Conservation (phyloP, 2,329 filamentous ascomycete genomes). For the Rutstroemia sp. region DNA sequence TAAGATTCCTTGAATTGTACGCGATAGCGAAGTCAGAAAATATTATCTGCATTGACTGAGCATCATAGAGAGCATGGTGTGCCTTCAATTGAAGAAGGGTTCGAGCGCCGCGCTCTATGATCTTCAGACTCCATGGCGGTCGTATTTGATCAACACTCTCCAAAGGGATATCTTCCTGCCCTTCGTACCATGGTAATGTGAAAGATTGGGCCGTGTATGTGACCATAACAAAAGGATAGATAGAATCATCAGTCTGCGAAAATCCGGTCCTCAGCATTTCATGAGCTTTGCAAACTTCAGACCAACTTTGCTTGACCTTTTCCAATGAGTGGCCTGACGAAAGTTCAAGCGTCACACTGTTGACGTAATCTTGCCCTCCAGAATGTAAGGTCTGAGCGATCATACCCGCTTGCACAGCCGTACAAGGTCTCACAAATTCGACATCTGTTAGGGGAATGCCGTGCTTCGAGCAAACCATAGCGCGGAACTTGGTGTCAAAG, state of each 20-base stretch:
- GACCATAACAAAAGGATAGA: constrained; percentile 67
- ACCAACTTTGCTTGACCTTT: constrained; percentile 53
- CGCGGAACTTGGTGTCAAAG: constrained; percentile 41
- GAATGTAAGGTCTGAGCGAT: constrained; percentile 66
- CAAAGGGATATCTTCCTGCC: background rate
- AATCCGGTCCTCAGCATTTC: constrained; percentile 76
- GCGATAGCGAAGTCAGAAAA: constrained; percentile 48
- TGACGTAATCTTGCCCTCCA: constrained; percentile 65
- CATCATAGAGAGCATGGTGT: constrained; percentile 84
- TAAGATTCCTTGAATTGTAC: constrained; percentile 29
- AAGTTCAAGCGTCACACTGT: constrained; percentile 54
- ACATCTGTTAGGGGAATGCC: constrained; percentile 30
- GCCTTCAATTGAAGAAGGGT: constrained; percentile 22
- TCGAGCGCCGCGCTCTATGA: constrained; percentile 7
- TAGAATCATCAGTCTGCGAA: constrained; percentile 48
- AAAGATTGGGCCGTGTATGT: constrained; percentile 39
- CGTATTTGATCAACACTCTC: constrained; percentile 9
- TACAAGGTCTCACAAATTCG: constrained; percentile 66
- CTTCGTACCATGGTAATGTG: constrained; percentile 35
- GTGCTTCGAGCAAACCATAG: constrained; percentile 21
- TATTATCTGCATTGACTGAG: constrained; percentile 60
- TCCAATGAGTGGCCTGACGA: constrained; percentile 32
- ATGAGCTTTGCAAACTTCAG: constrained; percentile 43
- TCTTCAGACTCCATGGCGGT: constrained; percentile 25
- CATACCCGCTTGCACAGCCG: constrained; percentile 72